Evolutionary conservation across 495 filamentous ascomycete species (phyloP).

Genomic region (Aspergillus olivimuriae): DNA sequence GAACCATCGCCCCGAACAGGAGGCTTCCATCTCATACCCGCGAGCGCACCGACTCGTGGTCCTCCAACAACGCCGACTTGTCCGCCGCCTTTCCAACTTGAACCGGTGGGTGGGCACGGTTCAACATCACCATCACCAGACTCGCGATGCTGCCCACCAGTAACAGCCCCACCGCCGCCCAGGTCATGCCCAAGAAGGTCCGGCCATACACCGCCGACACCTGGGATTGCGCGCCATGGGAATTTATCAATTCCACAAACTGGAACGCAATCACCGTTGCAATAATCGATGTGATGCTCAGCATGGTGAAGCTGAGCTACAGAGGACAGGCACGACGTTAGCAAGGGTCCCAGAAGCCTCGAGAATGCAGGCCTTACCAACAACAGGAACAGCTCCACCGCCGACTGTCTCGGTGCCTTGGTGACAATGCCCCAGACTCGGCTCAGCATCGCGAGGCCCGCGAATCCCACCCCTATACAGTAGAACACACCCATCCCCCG

Average conservation of each 20-base stretch:
- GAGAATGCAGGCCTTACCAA: too few species aligned
- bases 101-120: too few species aligned
- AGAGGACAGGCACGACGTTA: not conserved
- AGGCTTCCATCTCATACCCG: not conserved
- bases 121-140: constrained; percentile 23
- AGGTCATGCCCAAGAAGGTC: constrained; percentile 56
- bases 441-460: constrained; percentile 49
- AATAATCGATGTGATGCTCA: constrained; percentile 58
- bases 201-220: constrained; percentile 47
- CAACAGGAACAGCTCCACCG: constrained; percentile 23
- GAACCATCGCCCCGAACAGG: too few species aligned
- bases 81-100: too few species aligned
- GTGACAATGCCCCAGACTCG: constrained; percentile 10
- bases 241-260: constrained; percentile 50
- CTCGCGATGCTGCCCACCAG: constrained; percentile 29
- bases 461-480: constrained; percentile 52
- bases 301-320: constrained; percentile 40
- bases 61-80: constrained; percentile 1
- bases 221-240: constrained; percentile 48
- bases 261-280: constrained; percentile 55
- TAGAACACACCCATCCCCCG: constrained; percentile 61
- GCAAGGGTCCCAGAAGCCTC: too few species aligned
- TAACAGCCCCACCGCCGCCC: constrained; percentile 48
- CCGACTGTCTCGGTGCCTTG: constrained; percentile 12
- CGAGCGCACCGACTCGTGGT: constrained; percentile 2